Percentiles rank a stretch among this genome's conserved stretches.
phyloP scores from a whole-genome alignment of 164 flowering plant species.

The Amborella trichopoda region DNA sequence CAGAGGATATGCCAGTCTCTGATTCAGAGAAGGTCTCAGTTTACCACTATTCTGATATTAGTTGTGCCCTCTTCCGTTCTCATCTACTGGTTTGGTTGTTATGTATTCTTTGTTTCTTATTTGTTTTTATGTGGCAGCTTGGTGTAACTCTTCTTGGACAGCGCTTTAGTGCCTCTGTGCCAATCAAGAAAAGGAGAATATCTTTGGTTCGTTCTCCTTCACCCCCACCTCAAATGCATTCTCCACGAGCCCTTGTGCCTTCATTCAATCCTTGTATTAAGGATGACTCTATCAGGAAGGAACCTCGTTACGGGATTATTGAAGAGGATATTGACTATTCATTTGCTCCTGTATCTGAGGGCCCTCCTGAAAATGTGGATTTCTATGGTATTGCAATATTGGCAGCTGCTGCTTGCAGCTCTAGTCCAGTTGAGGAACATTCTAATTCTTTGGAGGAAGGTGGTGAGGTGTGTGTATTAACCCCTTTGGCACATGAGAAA shows the following conservation, averaged over 20 bases:
- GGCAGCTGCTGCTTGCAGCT: constrained; percentile 64
- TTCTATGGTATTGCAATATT: constrained; percentile 63
- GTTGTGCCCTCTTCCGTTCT: background rate
- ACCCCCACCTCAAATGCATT: constrained; percentile 19
- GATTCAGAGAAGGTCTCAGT: constrained; percentile 54
- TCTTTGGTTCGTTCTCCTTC: constrained; percentile 28
- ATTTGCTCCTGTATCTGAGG: constrained; percentile 4
- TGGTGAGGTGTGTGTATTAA: too few relatives aligned
- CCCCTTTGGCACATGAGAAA: too few relatives aligned
- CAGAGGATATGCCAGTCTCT: constrained; percentile 34
- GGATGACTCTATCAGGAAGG: constrained; percentile 6
- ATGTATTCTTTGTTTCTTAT: background rate
- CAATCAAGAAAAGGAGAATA: constrained; percentile 60
- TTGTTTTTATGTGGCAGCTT: constrained; percentile 26
- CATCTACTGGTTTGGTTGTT: background rate
- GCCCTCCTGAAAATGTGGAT: constrained; percentile 19
- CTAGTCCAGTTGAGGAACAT: too few relatives aligned
- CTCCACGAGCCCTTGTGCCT: constrained; percentile 12
- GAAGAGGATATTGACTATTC: background rate
- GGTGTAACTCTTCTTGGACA: constrained; percentile 38
- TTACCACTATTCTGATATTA: background rate
- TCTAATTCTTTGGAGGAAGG: too few relatives aligned
- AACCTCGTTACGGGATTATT: constrained; percentile 2
- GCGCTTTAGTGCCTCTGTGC: constrained; percentile 40
- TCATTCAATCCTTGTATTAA: constrained; percentile 2